Evolutionary conservation across 108 stramenopile genomes (phyloP).

Genomic region (Fragilaria radians): DNA sequence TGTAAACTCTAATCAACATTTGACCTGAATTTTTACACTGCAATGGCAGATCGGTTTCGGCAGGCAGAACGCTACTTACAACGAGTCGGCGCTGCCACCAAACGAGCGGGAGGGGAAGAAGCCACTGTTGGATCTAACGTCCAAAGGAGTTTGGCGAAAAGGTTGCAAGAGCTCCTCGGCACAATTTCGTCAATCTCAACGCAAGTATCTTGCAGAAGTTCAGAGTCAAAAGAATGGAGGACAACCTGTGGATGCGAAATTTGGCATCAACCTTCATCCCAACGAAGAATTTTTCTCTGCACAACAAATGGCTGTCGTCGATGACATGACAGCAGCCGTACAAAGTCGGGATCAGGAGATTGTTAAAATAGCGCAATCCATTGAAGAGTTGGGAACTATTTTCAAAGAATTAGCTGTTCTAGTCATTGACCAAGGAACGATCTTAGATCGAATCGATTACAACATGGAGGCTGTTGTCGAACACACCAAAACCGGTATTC

Average conservation of each 20-base stretch:
- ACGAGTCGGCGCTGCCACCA: slow-evolving; percentile 74
- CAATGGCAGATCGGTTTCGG: slow-evolving; percentile 84
- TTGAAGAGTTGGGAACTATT: slow-evolving; percentile 95
- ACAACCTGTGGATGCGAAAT: slow-evolving; percentile 43
- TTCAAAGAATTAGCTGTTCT: slow-evolving; percentile 99
- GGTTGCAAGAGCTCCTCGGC: slow-evolving; percentile 88
- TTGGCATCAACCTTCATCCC: slow-evolving; percentile 69
- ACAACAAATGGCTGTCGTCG: slow-evolving; percentile 77
- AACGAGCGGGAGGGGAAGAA: slow-evolving; percentile 75
- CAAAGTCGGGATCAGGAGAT: slow-evolving; percentile 86
- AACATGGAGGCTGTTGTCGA: slow-evolving; percentile 99
- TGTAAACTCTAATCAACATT: too few species aligned
- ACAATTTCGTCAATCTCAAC: slow-evolving; percentile 89
- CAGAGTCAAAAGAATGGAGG: slow-evolving; percentile 86
- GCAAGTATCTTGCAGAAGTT: slow-evolving; percentile 90
- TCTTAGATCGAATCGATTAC: slow-evolving; percentile 99
- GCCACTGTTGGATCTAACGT: slow-evolving; percentile 83
- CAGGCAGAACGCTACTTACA: slow-evolving; percentile 77
- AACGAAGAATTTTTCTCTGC: slow-evolving; percentile 51
- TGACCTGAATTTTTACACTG: too few species aligned
- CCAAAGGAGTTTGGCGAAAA: slow-evolving; percentile 85
- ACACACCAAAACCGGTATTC: slow-evolving; percentile 94
- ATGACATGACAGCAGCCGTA: slow-evolving; percentile 76
- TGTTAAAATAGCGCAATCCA: slow-evolving; percentile 92
- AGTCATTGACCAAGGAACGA: slow-evolving; percentile 99